Base-by-base conservation (phyloP, 306 rosid genomes). In the Luffa acutangula region DNA sequence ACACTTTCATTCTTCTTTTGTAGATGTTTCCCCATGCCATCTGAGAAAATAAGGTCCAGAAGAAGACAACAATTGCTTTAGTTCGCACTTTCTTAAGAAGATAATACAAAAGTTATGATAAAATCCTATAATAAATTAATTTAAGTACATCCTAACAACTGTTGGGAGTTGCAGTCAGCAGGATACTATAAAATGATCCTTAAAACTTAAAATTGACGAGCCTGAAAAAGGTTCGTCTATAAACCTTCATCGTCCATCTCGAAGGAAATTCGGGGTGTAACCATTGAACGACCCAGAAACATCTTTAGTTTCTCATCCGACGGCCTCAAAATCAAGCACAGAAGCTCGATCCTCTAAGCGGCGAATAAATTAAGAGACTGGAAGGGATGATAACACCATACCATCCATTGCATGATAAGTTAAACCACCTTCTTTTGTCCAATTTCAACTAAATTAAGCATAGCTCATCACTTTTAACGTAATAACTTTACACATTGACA, bases 1-100 rank as follows among this genome's bases (percentile, higher is more conserved):
- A 80, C 7, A 89, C 90, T 85, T 81, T 85, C 81, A 87, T 80
- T 58, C 92, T 87, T 80, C 92, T 85, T 75, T 43, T 82, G 85
- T 12, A 89, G n/a, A 84, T 81, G 80, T 42, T 87, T 73, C 90
- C 86, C 89, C 90, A 75, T 72, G 87, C 87, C 89, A 89, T 89
- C 31, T 3, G 66, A 62, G 42, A 65, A 42, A 45, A 51, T 70
- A 71, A 43, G 53, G 39, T 37, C 34, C 41, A 65, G 48, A 3
- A 72, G 56, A 56, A 67, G 37, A 25, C 71, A 5, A 54, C 34
- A 66, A 37, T 13, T 54, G 39, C 53, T 52, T 12, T 49, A 51
- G 62, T 10, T 51, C 25, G 48, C 62, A 51, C 46, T 52, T 17
- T 18, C 64, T 75, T 8, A 34, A 34, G 34, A 52, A 75, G 60